Evolutionary conservation across 2,329 filamentous ascomycete species (phyloP).

Genomic region (Ophiognomonia clavigignenti-juglandacearum): DNA sequence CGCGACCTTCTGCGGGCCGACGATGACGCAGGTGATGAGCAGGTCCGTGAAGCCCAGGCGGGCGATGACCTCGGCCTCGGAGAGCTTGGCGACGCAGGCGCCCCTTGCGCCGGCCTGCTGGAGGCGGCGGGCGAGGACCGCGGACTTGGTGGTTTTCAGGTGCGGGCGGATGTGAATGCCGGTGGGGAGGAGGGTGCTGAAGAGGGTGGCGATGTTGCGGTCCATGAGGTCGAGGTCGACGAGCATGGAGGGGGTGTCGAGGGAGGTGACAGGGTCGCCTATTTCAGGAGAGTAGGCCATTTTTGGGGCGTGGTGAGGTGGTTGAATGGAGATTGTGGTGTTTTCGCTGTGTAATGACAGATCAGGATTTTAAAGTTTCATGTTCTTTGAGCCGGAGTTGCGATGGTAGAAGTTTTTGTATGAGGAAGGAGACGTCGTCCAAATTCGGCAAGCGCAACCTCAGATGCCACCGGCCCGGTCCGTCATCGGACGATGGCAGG

Average conservation of each 20-base stretch:
- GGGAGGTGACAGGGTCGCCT: constrained; percentile 35
- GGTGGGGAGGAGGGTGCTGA: constrained; percentile 38
- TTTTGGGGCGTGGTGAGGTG: not conserved
- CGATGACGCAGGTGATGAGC: constrained; percentile 46
- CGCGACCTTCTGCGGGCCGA: constrained; percentile 40
- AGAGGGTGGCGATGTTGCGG: constrained; percentile 42
- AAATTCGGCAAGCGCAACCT: no score
- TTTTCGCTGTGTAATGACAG: no score
- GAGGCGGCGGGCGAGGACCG: constrained; percentile 37
- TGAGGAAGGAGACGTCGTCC: no score
- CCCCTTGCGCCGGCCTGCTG: constrained; percentile 42
- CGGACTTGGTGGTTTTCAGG: constrained; percentile 49
- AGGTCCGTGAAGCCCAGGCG: constrained; percentile 41
- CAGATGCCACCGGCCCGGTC: constrained; percentile 1
- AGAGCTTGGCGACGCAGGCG: constrained; percentile 47
- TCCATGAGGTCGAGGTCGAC: constrained; percentile 49
- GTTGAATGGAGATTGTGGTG: no score
- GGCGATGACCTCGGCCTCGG: constrained; percentile 39
- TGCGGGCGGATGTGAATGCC: constrained; percentile 43
- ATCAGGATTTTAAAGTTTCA: no score
- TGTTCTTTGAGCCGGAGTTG: no score
- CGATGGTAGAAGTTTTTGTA: no score
- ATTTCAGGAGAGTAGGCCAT: constrained; percentile 32
- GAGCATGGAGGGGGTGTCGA: constrained; percentile 53
- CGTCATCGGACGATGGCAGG: constrained; percentile 8